These are phyloP conservation scores for Carex parvula DNA, from an alignment of 176 grass and related monocot species.

Conservation along the genomic window DNA sequence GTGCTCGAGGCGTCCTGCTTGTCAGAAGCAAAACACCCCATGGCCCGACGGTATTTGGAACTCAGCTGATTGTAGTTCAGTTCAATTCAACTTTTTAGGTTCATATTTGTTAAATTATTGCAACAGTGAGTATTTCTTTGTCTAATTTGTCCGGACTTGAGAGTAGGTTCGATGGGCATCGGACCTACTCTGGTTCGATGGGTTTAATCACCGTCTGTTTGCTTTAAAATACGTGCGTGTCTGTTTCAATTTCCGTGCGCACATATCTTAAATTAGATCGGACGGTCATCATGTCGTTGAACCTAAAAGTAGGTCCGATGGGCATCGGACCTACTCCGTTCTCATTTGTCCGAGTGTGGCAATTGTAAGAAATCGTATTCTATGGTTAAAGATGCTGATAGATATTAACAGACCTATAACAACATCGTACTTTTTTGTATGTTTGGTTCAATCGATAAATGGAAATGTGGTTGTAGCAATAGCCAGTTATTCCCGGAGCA, in stretches of 20 bases:
- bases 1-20: slow-evolving; percentile 59
- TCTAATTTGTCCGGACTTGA: too few relatives aligned
- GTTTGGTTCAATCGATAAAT: neutral
- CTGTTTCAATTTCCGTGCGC: too few relatives aligned
- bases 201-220: too few relatives aligned
- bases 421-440: neutral
- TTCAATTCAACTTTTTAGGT: neutral
- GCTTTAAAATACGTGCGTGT: too few relatives aligned
- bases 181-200: too few relatives aligned
- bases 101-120: neutral
- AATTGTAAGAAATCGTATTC: neutral
- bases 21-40: slow-evolving; percentile 67
- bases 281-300: too few relatives aligned
- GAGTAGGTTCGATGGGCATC: too few relatives aligned
- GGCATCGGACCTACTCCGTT: too few relatives aligned
- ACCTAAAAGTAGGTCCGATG: too few relatives aligned
- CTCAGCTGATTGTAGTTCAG: slow-evolving; percentile 43
- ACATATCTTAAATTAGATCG: too few relatives aligned
- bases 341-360: neutral
- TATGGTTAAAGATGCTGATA: neutral
- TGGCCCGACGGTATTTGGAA: slow-evolving; percentile 80
- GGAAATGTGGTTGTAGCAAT: neutral
- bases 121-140: neutral
- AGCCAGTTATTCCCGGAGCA: too few relatives aligned
- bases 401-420: neutral